Percentiles rank a stretch among this genome's conserved stretches.
These are phyloP conservation scores for Grosmannia huntii DNA, from an alignment of 2,329 filamentous ascomycete species.

Conservation along the genomic window DNA sequence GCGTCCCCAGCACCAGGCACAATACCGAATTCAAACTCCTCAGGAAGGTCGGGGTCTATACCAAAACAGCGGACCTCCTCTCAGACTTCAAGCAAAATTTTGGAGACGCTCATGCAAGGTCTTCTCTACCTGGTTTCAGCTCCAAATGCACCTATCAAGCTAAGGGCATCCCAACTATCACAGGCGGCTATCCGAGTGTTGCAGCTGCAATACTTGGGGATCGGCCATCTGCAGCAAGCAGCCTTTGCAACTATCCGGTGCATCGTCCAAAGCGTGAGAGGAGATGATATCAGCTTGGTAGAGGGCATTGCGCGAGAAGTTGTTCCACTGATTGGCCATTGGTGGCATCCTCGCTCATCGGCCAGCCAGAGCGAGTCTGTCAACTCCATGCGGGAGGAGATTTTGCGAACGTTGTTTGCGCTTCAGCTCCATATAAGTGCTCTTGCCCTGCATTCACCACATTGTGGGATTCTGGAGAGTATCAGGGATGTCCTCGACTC, in stretches of 20 bases:
- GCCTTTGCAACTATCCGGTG: constrained; percentile 67
- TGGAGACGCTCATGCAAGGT: constrained; percentile 49
- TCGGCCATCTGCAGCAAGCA: constrained; percentile 53
- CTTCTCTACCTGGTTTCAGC: constrained; percentile 50
- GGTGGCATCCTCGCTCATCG: constrained; percentile 61
- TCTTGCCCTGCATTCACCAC: constrained; percentile 31
- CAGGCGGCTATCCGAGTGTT: constrained; percentile 47
- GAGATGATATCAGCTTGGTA: constrained; percentile 54
- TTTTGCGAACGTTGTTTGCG: constrained; percentile 60
- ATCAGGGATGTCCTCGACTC: constrained; percentile 56
- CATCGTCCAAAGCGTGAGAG: constrained; percentile 50
- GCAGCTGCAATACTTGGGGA: constrained; percentile 40
- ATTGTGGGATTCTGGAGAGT: constrained; percentile 26
- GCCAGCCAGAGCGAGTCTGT: constrained; percentile 39
- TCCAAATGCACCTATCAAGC: constrained; percentile 53
- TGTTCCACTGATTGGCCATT: constrained; percentile 57
- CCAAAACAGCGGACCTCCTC: constrained; percentile 12
- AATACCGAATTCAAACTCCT: constrained; percentile 18
- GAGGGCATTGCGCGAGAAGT: constrained; percentile 46
- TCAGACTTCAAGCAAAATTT: constrained; percentile 21
- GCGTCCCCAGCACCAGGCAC: constrained; percentile 34
- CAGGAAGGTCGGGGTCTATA: constrained; percentile 17
- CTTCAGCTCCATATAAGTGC: constrained; percentile 50
- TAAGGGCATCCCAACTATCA: constrained; percentile 43
- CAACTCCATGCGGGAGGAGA: constrained; percentile 58